Percentiles rank a stretch among this genome's conserved stretches.
phyloP scores from a whole-genome alignment of 140 eudicot species.

The Stevia rebaudiana region DNA sequence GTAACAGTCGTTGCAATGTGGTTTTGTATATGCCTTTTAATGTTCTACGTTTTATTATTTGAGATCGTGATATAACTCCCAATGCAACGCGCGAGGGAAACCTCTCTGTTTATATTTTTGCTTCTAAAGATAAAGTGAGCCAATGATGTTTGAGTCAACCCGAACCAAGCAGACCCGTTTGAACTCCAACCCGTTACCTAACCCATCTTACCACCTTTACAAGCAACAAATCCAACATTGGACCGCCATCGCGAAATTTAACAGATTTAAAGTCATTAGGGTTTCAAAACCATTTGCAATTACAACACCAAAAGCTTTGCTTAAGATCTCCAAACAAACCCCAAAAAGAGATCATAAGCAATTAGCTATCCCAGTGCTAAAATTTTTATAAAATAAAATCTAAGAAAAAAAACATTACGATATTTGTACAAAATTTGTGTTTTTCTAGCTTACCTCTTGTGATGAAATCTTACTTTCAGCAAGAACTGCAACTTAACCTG shows the following conservation, averaged over 20 bases:
- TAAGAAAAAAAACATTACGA: conserved; percentile 10
- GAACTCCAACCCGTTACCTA: too few relatives aligned
- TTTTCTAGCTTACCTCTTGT: conserved; percentile 47
- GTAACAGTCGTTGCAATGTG: too few relatives aligned
- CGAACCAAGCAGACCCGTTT: too few relatives aligned
- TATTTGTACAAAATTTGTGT: conserved; percentile 19
- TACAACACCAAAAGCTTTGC: conserved; percentile 26
- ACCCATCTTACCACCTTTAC: too few relatives aligned
- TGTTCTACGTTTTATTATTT: too few relatives aligned
- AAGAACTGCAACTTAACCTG: conserved; percentile 98
- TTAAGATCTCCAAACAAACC: conserved; percentile 43
- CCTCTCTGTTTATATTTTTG: too few relatives aligned
- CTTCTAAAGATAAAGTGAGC: too few relatives aligned
- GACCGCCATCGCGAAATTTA: neutral
- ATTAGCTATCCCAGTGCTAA: neutral
- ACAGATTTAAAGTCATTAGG: neutral
- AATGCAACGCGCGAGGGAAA: too few relatives aligned
- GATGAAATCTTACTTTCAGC: conserved; percentile 86
- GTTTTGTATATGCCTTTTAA: too few relatives aligned
- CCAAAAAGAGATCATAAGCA: conserved; percentile 55
- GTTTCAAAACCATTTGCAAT: conserved; percentile 4
- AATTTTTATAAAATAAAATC: neutral
- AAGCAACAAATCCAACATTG: too few relatives aligned
- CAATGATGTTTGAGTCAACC: too few relatives aligned
- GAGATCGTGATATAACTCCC: too few relatives aligned